Evolutionary conservation across 2,329 filamentous ascomycete genomes (phyloP), one percentile per base, ranked within the genome.

Genomic region (Delphinella strobiligena): DNA sequence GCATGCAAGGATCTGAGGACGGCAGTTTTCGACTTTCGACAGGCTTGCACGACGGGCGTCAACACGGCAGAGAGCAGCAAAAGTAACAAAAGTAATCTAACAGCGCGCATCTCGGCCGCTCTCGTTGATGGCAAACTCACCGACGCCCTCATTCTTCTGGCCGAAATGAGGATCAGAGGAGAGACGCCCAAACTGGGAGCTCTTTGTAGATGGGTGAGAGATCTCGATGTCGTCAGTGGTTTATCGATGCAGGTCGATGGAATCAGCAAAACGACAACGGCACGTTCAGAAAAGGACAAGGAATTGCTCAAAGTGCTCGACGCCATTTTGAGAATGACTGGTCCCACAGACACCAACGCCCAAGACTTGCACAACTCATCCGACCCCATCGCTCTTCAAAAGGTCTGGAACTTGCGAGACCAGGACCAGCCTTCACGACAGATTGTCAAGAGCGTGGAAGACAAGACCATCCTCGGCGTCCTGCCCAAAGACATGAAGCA

Each of bases 141-240:
- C 8, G 78, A 82, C n/a, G 77, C 78, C 4, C 68, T 68, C 37
- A 68, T 83, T 12, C 54, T 82, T 11, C 67, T 84, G 1, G 72
- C 78, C 0, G 79, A 83, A 60, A 83, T 83, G 79, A 68, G 71
- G 19, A 75, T 83, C 14, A 64, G 78, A n/a, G 62, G 66, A 3
- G 69, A 82, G 45, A 68, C 72, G 14, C 79, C 79, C 0, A 80
- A 80, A 48, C 60, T 83, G 0, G 80, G 80, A 15, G 77, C 79
- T 1, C 58, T 83, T 5, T 82, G 78, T 54, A 73, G 80, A 41
- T 84, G 80, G 80, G 79, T 83, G 4, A 70, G 80, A 42, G 78
- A 82, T 51, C 61, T 83, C 18, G 79, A 83, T 49, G 73, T 82
- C 17, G 73, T 82, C 36, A 80, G 74, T 47, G 78, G 78, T 2